These are phyloP conservation scores for Striga asiatica DNA, from an alignment of 257 asterid genomes.

Conservation along the genomic window DNA sequence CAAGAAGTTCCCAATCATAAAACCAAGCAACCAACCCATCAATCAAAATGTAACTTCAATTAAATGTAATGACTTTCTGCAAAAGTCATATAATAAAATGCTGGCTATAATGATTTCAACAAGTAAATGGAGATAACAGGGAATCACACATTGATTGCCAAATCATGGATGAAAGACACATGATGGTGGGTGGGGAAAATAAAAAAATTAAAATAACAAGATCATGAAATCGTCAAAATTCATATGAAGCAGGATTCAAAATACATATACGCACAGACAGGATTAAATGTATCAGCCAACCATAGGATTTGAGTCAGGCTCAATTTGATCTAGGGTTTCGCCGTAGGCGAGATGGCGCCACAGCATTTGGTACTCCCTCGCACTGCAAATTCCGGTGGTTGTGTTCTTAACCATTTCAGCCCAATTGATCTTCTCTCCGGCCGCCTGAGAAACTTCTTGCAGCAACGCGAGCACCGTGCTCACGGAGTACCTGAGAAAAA, in stretches of 20 bases:
- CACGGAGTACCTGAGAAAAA: slow-evolving; percentile 40
- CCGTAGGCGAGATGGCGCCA: slow-evolving; percentile 90
- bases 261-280: not conserved
- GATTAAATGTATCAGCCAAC: slow-evolving; percentile 20
- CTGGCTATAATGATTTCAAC: not conserved
- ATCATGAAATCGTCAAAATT: not conserved
- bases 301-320: slow-evolving; percentile 33
- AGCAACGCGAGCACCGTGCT: slow-evolving; percentile 45
- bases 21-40: not conserved
- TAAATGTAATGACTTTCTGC: not conserved
- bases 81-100: not conserved
- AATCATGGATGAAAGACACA: not conserved
- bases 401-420: slow-evolving; percentile 50
- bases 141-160: not conserved
- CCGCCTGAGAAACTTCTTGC: slow-evolving; percentile 46
- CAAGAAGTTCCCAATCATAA: slow-evolving; percentile 2
- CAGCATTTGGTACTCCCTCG: slow-evolving; percentile 68
- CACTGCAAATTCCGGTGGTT: slow-evolving; percentile 52
- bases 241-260: not conserved
- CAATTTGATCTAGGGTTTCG: slow-evolving; percentile 39
- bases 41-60: not conserved
- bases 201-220: not conserved
- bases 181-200: not conserved
- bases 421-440: slow-evolving; percentile 59
- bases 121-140: not conserved